phyloP scores from a whole-genome alignment of 768 basidiomycete species.

The Podaxis sp. region DNA sequence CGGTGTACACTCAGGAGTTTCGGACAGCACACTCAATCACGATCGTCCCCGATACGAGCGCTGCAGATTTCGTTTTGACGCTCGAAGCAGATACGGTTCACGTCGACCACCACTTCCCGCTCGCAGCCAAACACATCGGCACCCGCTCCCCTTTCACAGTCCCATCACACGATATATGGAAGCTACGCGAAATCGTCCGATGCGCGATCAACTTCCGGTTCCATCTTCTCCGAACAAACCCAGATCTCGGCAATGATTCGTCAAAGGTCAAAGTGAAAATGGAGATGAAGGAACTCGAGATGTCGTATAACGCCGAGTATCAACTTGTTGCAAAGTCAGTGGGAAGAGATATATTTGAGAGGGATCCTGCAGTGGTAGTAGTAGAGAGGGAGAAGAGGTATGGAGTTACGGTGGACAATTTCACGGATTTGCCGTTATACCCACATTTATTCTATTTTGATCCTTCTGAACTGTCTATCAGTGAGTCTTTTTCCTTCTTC shows the following conservation, averaged over 20 bases:
- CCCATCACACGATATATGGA: constrained; percentile 9
- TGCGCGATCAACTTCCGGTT: constrained; percentile 26
- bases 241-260: constrained; percentile 9
- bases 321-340: constrained; percentile 21
- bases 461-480: constrained; percentile 35
- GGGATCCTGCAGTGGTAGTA: constrained; percentile 27
- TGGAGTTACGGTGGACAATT: constrained; percentile 33
- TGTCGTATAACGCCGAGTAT: constrained; percentile 21
- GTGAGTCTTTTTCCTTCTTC: constrained; percentile 20
- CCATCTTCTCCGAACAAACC: constrained; percentile 27
- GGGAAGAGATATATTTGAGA: constrained; percentile 28
- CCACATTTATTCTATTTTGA: constrained; percentile 44
- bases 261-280: constrained; percentile 24
- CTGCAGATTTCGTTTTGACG: constrained; percentile 23
- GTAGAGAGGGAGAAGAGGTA: constrained; percentile 21
- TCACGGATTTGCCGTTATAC: constrained; percentile 32
- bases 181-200: constrained; percentile 22
- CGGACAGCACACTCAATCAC: constrained; percentile 15
- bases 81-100: constrained; percentile 20
- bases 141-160: constrained; percentile 22
- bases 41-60: constrained; percentile 19
- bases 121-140: constrained; percentile 23
- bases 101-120: constrained; percentile 25
- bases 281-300: constrained; percentile 29
- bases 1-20: constrained; percentile 20